Conservation (phyloP, 352 stramenopile species). For the Phytophthora pinifolia region DNA sequence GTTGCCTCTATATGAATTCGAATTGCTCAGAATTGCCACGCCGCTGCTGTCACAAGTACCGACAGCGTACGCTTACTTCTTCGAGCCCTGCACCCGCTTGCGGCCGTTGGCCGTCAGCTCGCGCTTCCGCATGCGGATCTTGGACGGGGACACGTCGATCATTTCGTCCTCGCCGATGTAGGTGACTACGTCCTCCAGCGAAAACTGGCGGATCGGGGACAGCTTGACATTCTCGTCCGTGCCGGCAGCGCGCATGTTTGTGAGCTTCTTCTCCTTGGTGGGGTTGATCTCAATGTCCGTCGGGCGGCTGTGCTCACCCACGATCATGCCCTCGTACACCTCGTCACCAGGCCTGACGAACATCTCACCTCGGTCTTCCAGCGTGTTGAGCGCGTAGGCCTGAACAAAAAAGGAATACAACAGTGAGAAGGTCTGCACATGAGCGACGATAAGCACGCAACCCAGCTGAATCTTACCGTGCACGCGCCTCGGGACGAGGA, state of each 20-base stretch:
- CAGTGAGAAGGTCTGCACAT: not conserved
- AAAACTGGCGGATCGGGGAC: slow-evolving; percentile 91
- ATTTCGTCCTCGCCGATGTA: slow-evolving; percentile 99
- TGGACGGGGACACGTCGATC: slow-evolving; percentile 96
- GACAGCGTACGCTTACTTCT: slow-evolving; percentile 44
- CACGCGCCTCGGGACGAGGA: slow-evolving; percentile 67
- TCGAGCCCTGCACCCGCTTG: slow-evolving; percentile 50
- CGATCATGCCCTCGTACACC: slow-evolving; percentile 98
- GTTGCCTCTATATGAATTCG: slow-evolving; percentile 37
- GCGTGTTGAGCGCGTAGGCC: slow-evolving; percentile 91
- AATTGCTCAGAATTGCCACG: no score
- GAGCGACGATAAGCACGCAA: not conserved
- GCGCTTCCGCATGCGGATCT: slow-evolving; percentile 91
- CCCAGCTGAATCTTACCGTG: slow-evolving; percentile 36
- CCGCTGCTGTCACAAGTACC: not conserved
- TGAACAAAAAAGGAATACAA: slow-evolving; percentile 16
- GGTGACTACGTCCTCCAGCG: slow-evolving; percentile 97
- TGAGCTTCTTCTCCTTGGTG: slow-evolving; percentile 97
- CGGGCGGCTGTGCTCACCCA: slow-evolving; percentile 95
- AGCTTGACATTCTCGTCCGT: slow-evolving; percentile 97
- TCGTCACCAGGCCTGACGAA: slow-evolving; percentile 95
- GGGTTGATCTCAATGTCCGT: slow-evolving; percentile 98
- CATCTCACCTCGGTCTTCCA: slow-evolving; percentile 94
- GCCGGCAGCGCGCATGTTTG: slow-evolving; percentile 94
- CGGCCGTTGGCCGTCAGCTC: slow-evolving; percentile 64